Evolutionary conservation across 306 rosid species (phyloP), one percentile per base, ranked within the genome.

Genomic region (Castanea mollissima): DNA sequence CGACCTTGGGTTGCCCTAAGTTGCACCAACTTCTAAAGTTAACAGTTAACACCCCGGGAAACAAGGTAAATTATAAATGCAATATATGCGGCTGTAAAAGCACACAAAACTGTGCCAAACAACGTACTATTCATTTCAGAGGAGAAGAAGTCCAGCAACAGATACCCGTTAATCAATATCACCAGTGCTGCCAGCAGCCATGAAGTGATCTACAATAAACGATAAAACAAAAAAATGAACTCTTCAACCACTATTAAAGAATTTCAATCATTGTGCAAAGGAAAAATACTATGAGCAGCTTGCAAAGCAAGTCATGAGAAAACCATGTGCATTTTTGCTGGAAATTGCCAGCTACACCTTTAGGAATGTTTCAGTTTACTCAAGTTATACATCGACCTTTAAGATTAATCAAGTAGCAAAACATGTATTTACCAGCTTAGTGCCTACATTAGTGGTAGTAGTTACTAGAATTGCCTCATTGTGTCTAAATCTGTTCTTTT

Each of bases 121-220:
- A 76, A 38, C 49, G 75, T 78, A 68, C 99, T 97, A 4, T 73
- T 87, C 83, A 87, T 97, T 83, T 93, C 96, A 11, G 87, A 41
- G 9, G 90, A 79, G 89, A 96, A 86, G 93, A 91, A 96, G 49
- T 89, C 94, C 76, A 91, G 57, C 88, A 93, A 75, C 27, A 96
- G 97, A 86, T 93, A 93, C 56, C 98, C 98, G 55, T 93, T 93
- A 65, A 96, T 96, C 71, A 87, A 85, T 59, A 93, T 96, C 89
- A 96, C 99, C 75, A 96, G 88, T 31, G 83, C 93, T 69, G 96
- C 96, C 89, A 96, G 97, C n/a, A 85, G 78, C 99, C 99, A 96
- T 18, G 99, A 85, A 31, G 83, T 55, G 20, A 41, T 83, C 99
- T 96, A 89, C 62, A 77, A 16, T 56, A 73, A 71, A 76, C 55